Evolutionary conservation across 441 rosid species (phyloP).

Genomic region (Jatropha multifida): DNA sequence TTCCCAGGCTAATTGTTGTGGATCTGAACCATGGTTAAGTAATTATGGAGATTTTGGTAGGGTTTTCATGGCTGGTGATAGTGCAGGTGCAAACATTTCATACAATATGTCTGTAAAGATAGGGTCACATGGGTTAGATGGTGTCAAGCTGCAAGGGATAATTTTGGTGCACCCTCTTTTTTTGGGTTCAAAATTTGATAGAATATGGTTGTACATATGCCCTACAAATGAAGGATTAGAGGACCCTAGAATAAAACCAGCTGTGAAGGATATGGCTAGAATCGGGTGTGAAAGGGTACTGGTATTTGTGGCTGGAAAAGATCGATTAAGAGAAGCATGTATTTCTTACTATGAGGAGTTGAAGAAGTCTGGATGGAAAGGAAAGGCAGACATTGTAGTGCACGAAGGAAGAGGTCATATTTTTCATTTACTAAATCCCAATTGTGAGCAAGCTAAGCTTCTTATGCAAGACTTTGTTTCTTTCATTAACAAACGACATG

Average conservation of each 20-base stretch:
- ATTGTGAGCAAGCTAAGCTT: too few species aligned
- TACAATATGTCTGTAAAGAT: slow-evolving; percentile 15
- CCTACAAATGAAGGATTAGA: slow-evolving; percentile 26
- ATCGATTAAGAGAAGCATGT: too few species aligned
- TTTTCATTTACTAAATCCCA: too few species aligned
- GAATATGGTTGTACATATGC: slow-evolving; percentile 34
- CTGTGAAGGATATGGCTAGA: slow-evolving; percentile 22
- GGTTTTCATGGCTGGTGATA: slow-evolving; percentile 30
- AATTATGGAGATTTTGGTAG: slow-evolving; percentile 20
- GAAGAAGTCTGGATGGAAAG: too few species aligned
- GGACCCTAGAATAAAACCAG: slow-evolving; percentile 31
- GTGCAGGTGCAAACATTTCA: slow-evolving; percentile 33
- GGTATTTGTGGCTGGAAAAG: too few species aligned
- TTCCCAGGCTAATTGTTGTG: slow-evolving; percentile 13
- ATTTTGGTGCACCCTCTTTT: slow-evolving; percentile 35
- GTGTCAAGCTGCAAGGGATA: slow-evolving; percentile 24
- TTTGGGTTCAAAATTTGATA: slow-evolving; percentile 29
- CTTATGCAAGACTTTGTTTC: too few species aligned
- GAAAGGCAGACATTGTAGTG: too few species aligned
- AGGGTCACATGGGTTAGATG: slow-evolving; percentile 19
- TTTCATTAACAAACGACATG: too few species aligned
- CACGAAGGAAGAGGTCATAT: too few species aligned
- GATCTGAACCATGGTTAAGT: slow-evolving; percentile 31
- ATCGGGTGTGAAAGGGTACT: too few species aligned
- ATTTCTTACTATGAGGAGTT: too few species aligned